Evolutionary conservation across 768 basidiomycete species (phyloP).

Genomic region (Pholiota microspora): DNA sequence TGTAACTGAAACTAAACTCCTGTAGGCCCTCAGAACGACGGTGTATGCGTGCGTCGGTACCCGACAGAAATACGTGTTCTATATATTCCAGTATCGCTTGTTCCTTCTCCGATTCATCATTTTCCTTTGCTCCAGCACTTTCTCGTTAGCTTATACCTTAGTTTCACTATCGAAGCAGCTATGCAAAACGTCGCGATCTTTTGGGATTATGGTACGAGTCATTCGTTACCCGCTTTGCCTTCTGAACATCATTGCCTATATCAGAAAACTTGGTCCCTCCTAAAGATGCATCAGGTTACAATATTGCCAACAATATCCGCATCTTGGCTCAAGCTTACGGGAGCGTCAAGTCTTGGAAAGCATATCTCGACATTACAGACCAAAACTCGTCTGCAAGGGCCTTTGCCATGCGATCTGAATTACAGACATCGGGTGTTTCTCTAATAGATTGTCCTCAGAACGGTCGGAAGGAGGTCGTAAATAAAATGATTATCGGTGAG

Average conservation of each 20-base stretch:
- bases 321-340: conserved; percentile 25
- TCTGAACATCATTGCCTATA: neutral
- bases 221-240: neutral
- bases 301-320: conserved; percentile 27
- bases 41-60: too few relatives aligned
- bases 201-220: conserved; percentile 40
- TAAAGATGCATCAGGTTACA: conserved; percentile 23
- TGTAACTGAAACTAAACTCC: neutral
- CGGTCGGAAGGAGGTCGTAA: conserved; percentile 38
- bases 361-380: conserved; percentile 29
- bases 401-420: conserved; percentile 24
- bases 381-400: conserved; percentile 13
- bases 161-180: neutral
- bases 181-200: conserved; percentile 33
- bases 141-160: neutral
- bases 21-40: neutral
- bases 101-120: neutral
- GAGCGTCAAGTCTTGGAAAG: conserved; percentile 28
- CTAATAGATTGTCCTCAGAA: conserved; percentile 37
- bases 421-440: conserved; percentile 48
- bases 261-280: conserved; percentile 32
- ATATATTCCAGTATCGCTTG: neutral
- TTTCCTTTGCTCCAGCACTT: too few relatives aligned
- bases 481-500: conserved; percentile 51
- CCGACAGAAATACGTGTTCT: too few relatives aligned